Percentiles rank a stretch among this genome's conserved stretches.
These are phyloP conservation scores for Aspergillus sp. DNA, from an alignment of 2,329 filamentous ascomycete genomes.

Conservation along the genomic window DNA sequence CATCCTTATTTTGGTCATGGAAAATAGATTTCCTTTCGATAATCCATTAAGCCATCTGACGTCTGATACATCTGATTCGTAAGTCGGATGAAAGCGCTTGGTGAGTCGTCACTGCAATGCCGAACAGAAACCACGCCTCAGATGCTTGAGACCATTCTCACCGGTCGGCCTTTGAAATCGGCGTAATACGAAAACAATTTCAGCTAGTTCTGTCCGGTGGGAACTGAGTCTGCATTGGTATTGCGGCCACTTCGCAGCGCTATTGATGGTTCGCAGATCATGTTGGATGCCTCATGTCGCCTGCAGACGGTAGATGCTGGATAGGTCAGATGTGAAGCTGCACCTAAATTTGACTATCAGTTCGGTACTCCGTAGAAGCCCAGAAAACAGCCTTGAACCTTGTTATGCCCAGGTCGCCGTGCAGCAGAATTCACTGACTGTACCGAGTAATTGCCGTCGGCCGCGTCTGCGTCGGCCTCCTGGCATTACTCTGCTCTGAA, in stretches of 20 bases:
- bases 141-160: background rate
- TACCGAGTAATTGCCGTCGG: background rate
- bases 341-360: background rate
- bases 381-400: background rate
- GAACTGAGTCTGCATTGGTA: background rate
- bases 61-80: conserved; percentile 8
- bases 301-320: background rate
- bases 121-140: background rate
- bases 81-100: background rate
- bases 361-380: background rate
- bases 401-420: background rate
- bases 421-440: background rate
- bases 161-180: background rate
- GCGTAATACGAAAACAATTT: background rate
- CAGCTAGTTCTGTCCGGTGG: background rate
- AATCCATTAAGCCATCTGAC: background rate
- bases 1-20: background rate
- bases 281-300: conserved; percentile 5
- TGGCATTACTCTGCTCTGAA: background rate
- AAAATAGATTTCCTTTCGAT: background rate
- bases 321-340: conserved; percentile 10
- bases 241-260: conserved; percentile 1
- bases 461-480: background rate
- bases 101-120: background rate
- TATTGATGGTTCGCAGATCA: conserved; percentile 8